Conservation (phyloP, 306 rosid species). For the Cicer cuneatum region DNA sequence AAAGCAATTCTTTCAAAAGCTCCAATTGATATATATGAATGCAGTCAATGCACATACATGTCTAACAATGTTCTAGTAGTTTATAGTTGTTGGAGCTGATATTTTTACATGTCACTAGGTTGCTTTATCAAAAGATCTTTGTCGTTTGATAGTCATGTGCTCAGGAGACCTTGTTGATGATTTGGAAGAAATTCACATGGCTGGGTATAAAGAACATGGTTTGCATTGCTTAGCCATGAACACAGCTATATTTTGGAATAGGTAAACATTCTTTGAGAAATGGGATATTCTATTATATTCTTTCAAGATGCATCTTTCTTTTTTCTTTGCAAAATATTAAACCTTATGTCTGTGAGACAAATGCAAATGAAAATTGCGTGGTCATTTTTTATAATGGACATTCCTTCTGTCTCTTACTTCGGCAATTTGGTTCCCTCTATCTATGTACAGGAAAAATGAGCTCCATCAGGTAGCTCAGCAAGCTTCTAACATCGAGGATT, state of each 20-base stretch:
- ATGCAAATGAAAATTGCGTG: slow-evolving; percentile 38
- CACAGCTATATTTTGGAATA: slow-evolving; percentile 85
- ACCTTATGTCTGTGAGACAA: neutral
- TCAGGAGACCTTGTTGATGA: slow-evolving; percentile 71
- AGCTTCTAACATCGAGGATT: slow-evolving; percentile 89
- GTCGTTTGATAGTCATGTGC: slow-evolving; percentile 88
- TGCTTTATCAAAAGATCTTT: slow-evolving; percentile 89
- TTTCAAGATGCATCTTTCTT: slow-evolving; percentile 16
- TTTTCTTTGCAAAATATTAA: slow-evolving; percentile 39
- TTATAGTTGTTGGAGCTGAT: slow-evolving; percentile 45
- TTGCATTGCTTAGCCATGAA: slow-evolving; percentile 83
- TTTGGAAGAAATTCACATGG: slow-evolving; percentile 46
- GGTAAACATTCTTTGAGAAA: slow-evolving; percentile 63
- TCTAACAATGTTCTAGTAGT: slow-evolving; percentile 5
- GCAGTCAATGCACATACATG: slow-evolving; percentile 1
- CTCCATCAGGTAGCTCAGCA: slow-evolving; percentile 98
- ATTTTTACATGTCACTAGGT: slow-evolving; percentile 62
- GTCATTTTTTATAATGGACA: slow-evolving; percentile 29
- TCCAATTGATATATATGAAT: slow-evolving; percentile 6
- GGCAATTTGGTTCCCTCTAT: slow-evolving; percentile 43
- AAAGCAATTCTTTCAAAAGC: slow-evolving; percentile 21
- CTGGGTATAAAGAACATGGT: slow-evolving; percentile 62
- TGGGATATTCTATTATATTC: slow-evolving; percentile 36
- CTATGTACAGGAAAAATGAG: slow-evolving; percentile 73
- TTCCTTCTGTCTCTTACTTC: slow-evolving; percentile 45